phyloP scores from a whole-genome alignment of 345 rosid genomes.

The Pistacia atlantica region DNA sequence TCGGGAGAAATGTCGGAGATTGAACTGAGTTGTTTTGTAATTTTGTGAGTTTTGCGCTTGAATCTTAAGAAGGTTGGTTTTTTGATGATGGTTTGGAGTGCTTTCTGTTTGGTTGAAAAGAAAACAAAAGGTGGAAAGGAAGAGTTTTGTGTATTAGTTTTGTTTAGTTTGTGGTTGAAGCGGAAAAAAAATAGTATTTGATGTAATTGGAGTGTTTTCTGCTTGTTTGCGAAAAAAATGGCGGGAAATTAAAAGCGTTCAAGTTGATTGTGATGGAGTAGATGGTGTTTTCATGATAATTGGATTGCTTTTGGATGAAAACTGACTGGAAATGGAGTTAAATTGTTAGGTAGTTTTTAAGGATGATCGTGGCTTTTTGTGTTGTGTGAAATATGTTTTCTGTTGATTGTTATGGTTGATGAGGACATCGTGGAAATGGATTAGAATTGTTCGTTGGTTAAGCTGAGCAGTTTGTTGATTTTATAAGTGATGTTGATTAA shows the following conservation, averaged over 20 bases:
- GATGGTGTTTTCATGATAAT: too few species aligned
- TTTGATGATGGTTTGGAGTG: neutral
- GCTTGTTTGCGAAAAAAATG: neutral
- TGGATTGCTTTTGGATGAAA: too few species aligned
- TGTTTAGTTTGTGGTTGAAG: neutral
- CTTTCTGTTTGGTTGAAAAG: neutral
- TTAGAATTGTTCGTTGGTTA: neutral
- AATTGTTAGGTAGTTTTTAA: neutral
- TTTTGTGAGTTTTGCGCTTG: neutral
- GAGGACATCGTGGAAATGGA: neutral
- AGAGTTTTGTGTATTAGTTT: neutral
- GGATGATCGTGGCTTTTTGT: too few species aligned
- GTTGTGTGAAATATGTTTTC: too few species aligned
- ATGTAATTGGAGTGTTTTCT: neutral
- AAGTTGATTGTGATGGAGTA: too few species aligned
- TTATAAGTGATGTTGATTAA: neutral
- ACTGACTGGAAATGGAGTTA: too few species aligned
- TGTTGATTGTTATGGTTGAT: neutral
- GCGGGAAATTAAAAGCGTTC: neutral
- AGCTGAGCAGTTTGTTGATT: neutral
- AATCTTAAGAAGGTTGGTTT: neutral
- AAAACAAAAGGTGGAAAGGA: neutral
- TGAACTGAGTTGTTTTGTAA: neutral
- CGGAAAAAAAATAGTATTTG: neutral
- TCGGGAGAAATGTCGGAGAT: slow-evolving; percentile 3